Evolutionary conservation across 306 rosid genomes (phyloP).

Genomic region (Quercus mongolica): DNA sequence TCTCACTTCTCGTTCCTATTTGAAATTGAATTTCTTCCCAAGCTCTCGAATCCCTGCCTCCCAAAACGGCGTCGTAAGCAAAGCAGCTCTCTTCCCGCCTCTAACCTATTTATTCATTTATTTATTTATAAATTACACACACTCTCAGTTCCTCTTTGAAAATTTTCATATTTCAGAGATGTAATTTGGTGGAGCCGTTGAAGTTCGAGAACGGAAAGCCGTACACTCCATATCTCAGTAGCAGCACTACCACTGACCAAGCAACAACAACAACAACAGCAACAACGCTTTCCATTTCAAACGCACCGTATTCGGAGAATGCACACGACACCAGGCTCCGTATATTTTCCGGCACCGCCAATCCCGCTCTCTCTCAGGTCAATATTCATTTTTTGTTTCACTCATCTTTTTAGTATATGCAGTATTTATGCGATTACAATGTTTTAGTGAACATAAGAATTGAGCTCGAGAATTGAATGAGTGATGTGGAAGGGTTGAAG

Average conservation of each 20-base stretch:
- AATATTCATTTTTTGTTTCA: no score
- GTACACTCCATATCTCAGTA: neutral
- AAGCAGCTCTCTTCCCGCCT: neutral
- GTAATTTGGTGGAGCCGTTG: constrained; percentile 39
- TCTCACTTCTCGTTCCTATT: constrained; percentile 12
- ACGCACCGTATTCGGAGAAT: constrained; percentile 30
- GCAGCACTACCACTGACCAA: neutral
- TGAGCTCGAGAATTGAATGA: no score
- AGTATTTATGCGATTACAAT: no score
- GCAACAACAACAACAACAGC: neutral
- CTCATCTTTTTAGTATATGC: no score
- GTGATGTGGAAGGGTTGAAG: no score
- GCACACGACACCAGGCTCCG: constrained; percentile 61
- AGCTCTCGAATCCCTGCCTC: constrained; percentile 3
- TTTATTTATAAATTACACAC: no score
- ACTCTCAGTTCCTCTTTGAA: no score
- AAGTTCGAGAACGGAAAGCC: constrained; percentile 62
- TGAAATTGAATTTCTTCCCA: neutral
- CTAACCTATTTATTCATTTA: neutral
- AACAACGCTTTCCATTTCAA: constrained; percentile 19
- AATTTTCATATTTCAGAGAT: constrained; percentile 31
- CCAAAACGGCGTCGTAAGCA: constrained; percentile 33
- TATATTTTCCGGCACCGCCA: constrained; percentile 84
- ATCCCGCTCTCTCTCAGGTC: constrained; percentile 74
- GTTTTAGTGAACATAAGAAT: no score